Evolutionary conservation across 768 basidiomycete species (phyloP).

Genomic region (Punctularia strigosozonata): DNA sequence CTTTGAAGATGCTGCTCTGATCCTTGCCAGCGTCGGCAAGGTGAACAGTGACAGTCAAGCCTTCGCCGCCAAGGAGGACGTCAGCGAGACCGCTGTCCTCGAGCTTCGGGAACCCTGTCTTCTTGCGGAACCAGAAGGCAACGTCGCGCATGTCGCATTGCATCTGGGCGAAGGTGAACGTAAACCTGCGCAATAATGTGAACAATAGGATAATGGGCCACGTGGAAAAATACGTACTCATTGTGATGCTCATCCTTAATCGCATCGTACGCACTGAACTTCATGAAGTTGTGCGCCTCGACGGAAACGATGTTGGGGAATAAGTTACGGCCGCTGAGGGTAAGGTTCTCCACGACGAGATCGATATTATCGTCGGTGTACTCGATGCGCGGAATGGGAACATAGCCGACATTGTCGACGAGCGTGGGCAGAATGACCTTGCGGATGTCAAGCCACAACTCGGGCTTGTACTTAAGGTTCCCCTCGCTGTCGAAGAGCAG

Average conservation of each 20-base stretch:
- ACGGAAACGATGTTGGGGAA: constrained; percentile 70
- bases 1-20: constrained; percentile 58
- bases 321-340: constrained; percentile 77
- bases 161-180: constrained; percentile 69
- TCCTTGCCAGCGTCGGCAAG: constrained; percentile 55
- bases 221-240: too few species aligned
- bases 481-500: constrained; percentile 78
- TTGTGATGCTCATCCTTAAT: constrained; percentile 50
- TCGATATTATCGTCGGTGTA: constrained; percentile 84
- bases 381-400: constrained; percentile 90
- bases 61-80: constrained; percentile 73
- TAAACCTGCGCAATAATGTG: too few species aligned
- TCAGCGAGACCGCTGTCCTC: constrained; percentile 79
- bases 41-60: constrained; percentile 57
- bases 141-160: constrained; percentile 93
- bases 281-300: constrained; percentile 73
- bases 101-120: constrained; percentile 72
- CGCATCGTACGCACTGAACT: constrained; percentile 70
- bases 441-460: constrained; percentile 82
- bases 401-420: constrained; percentile 63
- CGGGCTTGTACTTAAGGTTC: constrained; percentile 76
- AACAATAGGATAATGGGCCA: too few species aligned
- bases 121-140: constrained; percentile 82
- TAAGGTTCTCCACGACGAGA: constrained; percentile 88
- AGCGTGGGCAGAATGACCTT: constrained; percentile 71